Conservation (phyloP, 805 yeast genomes). For the Diddensiella transvaalensis region DNA sequence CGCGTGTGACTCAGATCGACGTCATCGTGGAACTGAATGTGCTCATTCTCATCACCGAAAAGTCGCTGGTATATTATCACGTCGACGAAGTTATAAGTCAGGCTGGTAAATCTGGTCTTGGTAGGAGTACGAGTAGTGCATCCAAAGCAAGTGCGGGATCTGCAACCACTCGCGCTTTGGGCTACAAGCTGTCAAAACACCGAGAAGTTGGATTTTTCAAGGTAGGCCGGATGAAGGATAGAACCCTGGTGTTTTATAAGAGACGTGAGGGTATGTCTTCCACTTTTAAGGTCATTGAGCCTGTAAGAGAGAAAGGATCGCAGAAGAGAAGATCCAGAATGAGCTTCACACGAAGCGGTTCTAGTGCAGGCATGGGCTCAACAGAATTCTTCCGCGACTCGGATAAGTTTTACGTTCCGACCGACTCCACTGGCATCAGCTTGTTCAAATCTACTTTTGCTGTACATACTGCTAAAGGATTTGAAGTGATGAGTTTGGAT, state of each 20-base stretch:
- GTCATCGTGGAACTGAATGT: constrained; percentile 55
- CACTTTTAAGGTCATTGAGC: constrained; percentile 61
- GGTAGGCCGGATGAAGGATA: constrained; percentile 65
- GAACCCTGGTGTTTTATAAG: constrained; percentile 54
- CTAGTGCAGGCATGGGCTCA: constrained; percentile 20
- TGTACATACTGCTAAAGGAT: constrained; percentile 63
- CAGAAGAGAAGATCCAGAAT: constrained; percentile 26
- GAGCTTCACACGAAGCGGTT: constrained; percentile 20
- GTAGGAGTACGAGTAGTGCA: background rate
- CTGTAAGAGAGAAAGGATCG: constrained; percentile 38
- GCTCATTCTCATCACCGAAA: constrained; percentile 56
- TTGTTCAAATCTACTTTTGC: constrained; percentile 65
- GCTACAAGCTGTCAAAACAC: constrained; percentile 42
- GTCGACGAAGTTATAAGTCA: constrained; percentile 51
- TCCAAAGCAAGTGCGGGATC: background rate
- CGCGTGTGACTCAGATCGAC: constrained; percentile 55
- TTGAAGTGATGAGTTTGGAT: constrained; percentile 60
- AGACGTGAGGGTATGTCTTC: constrained; percentile 48
- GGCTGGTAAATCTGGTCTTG: background rate
- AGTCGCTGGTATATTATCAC: constrained; percentile 56
- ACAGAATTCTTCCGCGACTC: constrained; percentile 43
- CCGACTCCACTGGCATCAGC: constrained; percentile 58
- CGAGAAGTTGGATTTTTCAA: constrained; percentile 56
- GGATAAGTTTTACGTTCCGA: constrained; percentile 48
- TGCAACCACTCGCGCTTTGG: constrained; percentile 30